Evolutionary conservation across 2,329 filamentous ascomycete species (phyloP).

Genomic region (Trichoderma sp.): DNA sequence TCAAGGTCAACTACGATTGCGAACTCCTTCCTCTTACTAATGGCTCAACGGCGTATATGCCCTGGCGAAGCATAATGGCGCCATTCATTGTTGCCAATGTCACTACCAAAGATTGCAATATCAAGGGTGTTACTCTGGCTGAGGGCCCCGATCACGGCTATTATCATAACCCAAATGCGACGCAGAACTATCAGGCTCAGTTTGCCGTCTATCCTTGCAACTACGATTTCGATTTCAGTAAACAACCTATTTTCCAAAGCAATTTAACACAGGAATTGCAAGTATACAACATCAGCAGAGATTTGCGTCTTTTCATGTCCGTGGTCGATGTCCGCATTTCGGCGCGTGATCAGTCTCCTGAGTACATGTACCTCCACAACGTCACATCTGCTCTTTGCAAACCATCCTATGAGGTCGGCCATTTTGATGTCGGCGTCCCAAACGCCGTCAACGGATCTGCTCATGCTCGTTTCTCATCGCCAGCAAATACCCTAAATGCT

Average conservation of each 20-base stretch:
- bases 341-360: background rate
- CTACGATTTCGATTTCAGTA: constrained; percentile 27
- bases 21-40: constrained; percentile 27
- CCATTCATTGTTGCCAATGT: constrained; percentile 28
- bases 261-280: constrained; percentile 11
- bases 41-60: constrained; percentile 23
- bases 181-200: constrained; percentile 30
- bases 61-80: constrained; percentile 27
- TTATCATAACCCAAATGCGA: constrained; percentile 28
- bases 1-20: constrained; percentile 28
- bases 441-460: constrained; percentile 23
- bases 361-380: constrained; percentile 22
- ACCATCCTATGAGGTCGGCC: background rate
- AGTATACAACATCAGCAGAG: background rate
- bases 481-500: background rate
- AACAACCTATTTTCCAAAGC: constrained; percentile 11
- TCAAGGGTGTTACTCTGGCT: constrained; percentile 28
- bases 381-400: constrained; percentile 22
- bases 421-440: constrained; percentile 24
- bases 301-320: constrained; percentile 5
- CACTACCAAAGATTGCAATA: constrained; percentile 26
- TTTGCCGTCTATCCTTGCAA: constrained; percentile 29
- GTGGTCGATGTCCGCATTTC: constrained; percentile 8
- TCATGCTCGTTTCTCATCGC: constrained; percentile 24
- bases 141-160: constrained; percentile 26